Evolutionary conservation across 768 basidiomycete genomes (phyloP), one percentile per base, ranked within the genome.

Genomic region (Tylopilus sp.): DNA sequence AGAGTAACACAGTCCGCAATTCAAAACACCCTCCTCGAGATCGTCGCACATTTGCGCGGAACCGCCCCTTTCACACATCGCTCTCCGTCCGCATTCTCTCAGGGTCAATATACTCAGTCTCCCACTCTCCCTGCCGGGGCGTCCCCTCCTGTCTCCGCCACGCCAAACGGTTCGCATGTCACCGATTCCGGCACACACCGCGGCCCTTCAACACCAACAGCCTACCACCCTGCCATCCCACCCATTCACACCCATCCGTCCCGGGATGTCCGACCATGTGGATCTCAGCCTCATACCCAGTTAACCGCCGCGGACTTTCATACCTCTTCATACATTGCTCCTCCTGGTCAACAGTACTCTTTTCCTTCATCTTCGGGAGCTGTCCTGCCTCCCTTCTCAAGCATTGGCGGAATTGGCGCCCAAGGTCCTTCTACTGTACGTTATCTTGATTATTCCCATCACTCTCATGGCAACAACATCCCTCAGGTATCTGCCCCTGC

Each of bases 11-110:
- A 91, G 65, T 71, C 75, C 25, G 76, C 81, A 12, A 95, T 95
- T 44, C 88, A 91, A 59, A 86, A 75, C 58, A 87, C 83, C 0
- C 77, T 98, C 11, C 73, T 83, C 47, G 94, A 95, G 63, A 80
- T 98, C 52, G 83, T 89, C 47, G 75, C 81, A 17, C 85, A 90
- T 57, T 70, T 97, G 36, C 86, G 90, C n/a, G 75, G 73, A 55
- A 76, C 77, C 18, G 64, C 63, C 23, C 69, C 76, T 4, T 67
- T 77, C 40, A 57, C 64, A 44, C 74, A 76, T 44, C 81, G 86
- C 58, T 89, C 88, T 15, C 87, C 87, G 3, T 82, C 86, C 11
- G 64, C 75, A 4, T 86, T 70, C 45, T 69, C 69, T 15, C 71
- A 69, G 39, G 54, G 60, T 73, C 70, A 77, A 3, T 83, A 80